Evolutionary conservation across 805 yeast species (phyloP), one percentile per base, ranked within the genome.

Genomic region (Brettanomyces naardenensis): DNA sequence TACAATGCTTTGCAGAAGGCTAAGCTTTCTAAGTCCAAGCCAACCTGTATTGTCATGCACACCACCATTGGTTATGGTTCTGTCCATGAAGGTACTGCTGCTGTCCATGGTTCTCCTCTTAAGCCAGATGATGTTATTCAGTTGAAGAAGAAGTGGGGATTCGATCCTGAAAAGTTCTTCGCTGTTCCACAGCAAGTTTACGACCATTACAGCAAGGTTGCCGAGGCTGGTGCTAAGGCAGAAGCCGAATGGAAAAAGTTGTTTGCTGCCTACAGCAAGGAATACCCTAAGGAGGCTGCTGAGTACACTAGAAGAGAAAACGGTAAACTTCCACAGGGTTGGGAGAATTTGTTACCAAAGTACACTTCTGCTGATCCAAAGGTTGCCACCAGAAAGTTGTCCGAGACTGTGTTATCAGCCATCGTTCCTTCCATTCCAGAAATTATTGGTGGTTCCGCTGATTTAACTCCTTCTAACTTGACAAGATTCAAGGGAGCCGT

Each of bases 11-110:
- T 90, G 52, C 85, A 70, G 44, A 75, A 77, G 56, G 97, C 96
- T 51, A 80, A 87, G 75, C 66, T 69, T 60, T 73, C 80, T 48
- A 66, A 66, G 36, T 73, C 80, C 66, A 87, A 88, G 74, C 98
- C 98, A 64, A 75, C 95, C 44, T 71, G 87, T 62, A 83, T 90
- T 62, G 80, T 87, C 65, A 70, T 90, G 59, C 74, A 78, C 58
- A 92, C 98, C 56, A 83, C 85, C 59, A 90, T 90, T 55, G 98
- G 97, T 64, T 89, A 60, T 69, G 97, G 98, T 58, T 92, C 97
- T 36, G 61, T 78, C 53, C 65, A 70, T 48, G 77, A 75, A 52
- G 97, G 97, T 54, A 76, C 95, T 45, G 90, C 83, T 66, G 70
- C 81, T 53, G 97, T 92, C 40, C 98, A 92, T 68, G 98, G 98